Conservation (phyloP, 2,329 filamentous ascomycete genomes). For the Cladosporium sp. region DNA sequence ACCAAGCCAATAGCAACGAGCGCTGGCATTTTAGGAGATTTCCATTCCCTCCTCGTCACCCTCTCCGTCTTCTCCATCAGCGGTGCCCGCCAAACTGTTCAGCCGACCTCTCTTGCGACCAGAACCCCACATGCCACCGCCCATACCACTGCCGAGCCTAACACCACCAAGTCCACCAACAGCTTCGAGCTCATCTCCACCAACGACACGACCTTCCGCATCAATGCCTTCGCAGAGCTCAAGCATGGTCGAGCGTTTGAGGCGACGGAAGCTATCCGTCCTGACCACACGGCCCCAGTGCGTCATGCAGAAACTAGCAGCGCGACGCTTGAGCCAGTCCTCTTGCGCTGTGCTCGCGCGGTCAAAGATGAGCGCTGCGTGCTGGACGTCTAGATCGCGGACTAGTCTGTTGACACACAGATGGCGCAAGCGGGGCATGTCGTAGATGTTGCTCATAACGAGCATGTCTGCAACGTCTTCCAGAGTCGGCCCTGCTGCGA, state of each 20-base stretch:
- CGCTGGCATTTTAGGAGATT: slow-evolving; percentile 22
- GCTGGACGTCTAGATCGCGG: slow-evolving; percentile 88
- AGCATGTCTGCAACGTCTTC: slow-evolving; percentile 89
- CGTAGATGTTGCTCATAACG: slow-evolving; percentile 97
- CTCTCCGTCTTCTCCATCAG: slow-evolving; percentile 41
- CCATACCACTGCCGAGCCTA: slow-evolving; percentile 44
- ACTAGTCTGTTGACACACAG: slow-evolving; percentile 88
- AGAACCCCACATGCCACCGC: slow-evolving; percentile 27
- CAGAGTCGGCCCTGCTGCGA: slow-evolving; percentile 60
- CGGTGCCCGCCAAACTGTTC: slow-evolving; percentile 44
- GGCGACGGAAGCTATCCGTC: slow-evolving; percentile 78
- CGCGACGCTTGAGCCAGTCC: slow-evolving; percentile 87
- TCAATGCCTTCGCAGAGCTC: slow-evolving; percentile 93
- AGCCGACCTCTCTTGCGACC: slow-evolving; percentile 47
- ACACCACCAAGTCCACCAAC: slow-evolving; percentile 56
- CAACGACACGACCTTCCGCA: slow-evolving; percentile 85
- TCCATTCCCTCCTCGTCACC: slow-evolving; percentile 37
- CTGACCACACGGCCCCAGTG: slow-evolving; percentile 95
- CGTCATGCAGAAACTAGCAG: slow-evolving; percentile 83
- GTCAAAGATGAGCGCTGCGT: slow-evolving; percentile 95
- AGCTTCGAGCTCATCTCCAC: slow-evolving; percentile 76
- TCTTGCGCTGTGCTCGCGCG: slow-evolving; percentile 86
- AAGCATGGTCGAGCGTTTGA: slow-evolving; percentile 77
- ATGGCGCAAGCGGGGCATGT: slow-evolving; percentile 88
- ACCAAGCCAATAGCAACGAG: not conserved